Conservation (phyloP, 345 rosid genomes). For the Eucalyptus cloeziana region DNA sequence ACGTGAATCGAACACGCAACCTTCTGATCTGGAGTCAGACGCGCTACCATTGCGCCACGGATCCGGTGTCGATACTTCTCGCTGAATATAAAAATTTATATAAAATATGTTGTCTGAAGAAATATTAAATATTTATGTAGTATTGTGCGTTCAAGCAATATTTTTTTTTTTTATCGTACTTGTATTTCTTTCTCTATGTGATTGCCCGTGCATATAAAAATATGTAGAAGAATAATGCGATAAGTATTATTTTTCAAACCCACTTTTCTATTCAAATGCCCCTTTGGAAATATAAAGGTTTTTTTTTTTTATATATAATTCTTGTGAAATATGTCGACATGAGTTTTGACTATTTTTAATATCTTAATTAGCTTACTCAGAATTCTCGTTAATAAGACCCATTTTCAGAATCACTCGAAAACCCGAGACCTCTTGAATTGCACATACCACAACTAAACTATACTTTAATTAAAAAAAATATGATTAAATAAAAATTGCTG, state of each 20-base stretch:
- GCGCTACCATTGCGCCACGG: conserved; percentile 99
- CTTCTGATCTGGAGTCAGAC: conserved; percentile 99
- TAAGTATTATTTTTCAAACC: not conserved
- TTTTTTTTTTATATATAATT: not conserved
- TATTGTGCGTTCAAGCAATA: not conserved
- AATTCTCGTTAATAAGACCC: not conserved
- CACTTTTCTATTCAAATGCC: not conserved
- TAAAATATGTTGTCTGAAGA: rapidly evolving
- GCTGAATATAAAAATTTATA: not conserved
- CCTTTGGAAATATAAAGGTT: not conserved
- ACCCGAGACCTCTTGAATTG: too few species aligned
- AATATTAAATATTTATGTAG: not conserved
- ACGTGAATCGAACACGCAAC: conserved; percentile 95
- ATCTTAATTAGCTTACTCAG: not conserved
- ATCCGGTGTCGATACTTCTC: not conserved
- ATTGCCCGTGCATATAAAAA: not conserved
- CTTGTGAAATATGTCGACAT: not conserved
- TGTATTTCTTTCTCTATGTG: not conserved
- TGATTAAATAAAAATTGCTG: rapidly evolving
- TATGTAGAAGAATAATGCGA: rapidly evolving
- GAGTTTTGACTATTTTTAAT: not conserved
- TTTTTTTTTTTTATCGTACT: not conserved
- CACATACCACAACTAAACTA: too few species aligned
- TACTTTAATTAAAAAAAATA: rapidly evolving
- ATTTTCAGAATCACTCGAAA: not conserved